phyloP scores from a whole-genome alignment of 1,284 basidiomycete genomes.

The Sphaerobolus stellatus region DNA sequence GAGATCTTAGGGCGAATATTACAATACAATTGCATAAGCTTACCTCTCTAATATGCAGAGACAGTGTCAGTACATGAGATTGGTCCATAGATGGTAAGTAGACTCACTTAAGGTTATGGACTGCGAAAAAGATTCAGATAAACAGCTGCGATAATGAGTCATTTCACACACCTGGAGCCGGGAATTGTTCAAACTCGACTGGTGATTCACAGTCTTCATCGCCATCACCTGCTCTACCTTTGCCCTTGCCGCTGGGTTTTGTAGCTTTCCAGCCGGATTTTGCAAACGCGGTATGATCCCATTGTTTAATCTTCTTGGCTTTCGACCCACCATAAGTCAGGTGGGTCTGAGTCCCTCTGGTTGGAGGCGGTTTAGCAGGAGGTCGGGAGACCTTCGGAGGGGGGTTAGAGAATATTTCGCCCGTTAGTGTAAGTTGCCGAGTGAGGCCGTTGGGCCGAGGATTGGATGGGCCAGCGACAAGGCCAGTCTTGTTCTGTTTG shows the following conservation, averaged over 20 bases:
- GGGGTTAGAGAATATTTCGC: conserved; percentile 44
- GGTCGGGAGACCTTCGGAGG: conserved; percentile 34
- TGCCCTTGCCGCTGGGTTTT: conserved; percentile 46
- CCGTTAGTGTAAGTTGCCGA: conserved; percentile 66
- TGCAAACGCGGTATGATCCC: conserved; percentile 84
- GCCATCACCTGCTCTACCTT: conserved; percentile 36
- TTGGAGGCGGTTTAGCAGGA: too few relatives aligned
- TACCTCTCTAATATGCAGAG: neutral
- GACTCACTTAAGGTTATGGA: too few relatives aligned
- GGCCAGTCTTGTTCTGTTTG: too few relatives aligned
- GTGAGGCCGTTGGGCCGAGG: too few relatives aligned
- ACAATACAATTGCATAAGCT: neutral
- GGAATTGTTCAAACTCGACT: conserved; percentile 81
- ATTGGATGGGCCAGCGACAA: too few relatives aligned
- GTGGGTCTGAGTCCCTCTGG: too few relatives aligned
- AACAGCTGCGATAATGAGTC: neutral
- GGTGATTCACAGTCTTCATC: conserved; percentile 51
- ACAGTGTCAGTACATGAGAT: neutral
- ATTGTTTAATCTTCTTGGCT: conserved; percentile 68
- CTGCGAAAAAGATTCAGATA: neutral
- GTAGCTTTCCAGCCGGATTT: conserved; percentile 67
- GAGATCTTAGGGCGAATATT: neutral
- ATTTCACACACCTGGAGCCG: conserved; percentile 61
- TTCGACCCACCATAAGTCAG: conserved; percentile 57
- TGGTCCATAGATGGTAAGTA: neutral